Evolutionary conservation across 2,329 filamentous ascomycete genomes (phyloP).

Genomic region (Thelonectria rubi): DNA sequence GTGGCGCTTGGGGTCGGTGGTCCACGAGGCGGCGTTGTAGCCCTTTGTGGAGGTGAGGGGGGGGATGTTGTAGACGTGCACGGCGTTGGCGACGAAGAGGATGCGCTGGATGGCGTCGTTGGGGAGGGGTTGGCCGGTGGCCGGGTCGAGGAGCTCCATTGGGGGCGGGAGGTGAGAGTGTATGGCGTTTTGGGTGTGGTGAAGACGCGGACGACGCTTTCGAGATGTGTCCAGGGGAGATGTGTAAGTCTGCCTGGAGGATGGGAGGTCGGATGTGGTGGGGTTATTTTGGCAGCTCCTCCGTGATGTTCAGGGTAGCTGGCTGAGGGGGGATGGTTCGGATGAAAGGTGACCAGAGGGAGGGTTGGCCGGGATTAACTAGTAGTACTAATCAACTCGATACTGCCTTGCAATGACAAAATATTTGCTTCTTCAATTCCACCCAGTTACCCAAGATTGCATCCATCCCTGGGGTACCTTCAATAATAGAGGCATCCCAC

Average conservation of each 20-base stretch:
- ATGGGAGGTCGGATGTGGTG: conserved; percentile 8
- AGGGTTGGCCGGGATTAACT: no score
- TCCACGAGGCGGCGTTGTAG: conserved; percentile 82
- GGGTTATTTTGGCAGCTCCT: not conserved
- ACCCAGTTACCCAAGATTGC: no score
- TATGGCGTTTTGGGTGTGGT: not conserved
- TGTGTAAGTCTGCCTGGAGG: not conserved
- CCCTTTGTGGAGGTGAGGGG: conserved; percentile 81
- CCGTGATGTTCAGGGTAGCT: conserved; percentile 29
- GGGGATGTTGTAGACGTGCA: conserved; percentile 90
- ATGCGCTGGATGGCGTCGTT: conserved; percentile 84
- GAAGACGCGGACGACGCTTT: not conserved
- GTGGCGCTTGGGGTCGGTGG: conserved; percentile 72
- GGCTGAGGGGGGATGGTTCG: conserved; percentile 19
- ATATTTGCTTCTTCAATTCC: no score
- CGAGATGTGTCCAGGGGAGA: not conserved
- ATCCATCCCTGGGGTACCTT: no score
- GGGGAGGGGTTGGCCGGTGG: conserved; percentile 73
- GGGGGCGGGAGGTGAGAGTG: not conserved
- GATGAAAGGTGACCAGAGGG: no score
- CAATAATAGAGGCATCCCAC: no score
- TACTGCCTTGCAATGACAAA: no score
- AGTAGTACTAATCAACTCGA: no score
- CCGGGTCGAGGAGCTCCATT: conserved; percentile 75
- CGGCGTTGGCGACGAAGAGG: conserved; percentile 76